Conservation (phyloP, 441 rosid species). For the Populus hybrid region DNA sequence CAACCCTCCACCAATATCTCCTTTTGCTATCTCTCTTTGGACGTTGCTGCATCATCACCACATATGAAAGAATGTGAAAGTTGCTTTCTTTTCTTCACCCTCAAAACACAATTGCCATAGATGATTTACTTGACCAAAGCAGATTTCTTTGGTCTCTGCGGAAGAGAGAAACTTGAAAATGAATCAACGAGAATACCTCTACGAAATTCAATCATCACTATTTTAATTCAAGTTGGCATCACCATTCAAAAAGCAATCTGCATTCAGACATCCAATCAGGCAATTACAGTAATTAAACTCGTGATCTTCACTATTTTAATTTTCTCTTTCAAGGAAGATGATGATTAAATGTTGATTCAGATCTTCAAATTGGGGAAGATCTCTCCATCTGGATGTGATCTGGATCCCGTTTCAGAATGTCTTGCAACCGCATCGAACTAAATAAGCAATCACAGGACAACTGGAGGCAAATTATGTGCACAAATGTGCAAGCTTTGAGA, state of each 20-base stretch:
- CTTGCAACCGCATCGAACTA: not conserved
- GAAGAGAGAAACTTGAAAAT: not conserved
- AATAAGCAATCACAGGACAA: not conserved
- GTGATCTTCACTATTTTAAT: not conserved
- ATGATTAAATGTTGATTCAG: not conserved
- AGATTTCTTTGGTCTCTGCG: not conserved
- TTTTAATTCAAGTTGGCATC: not conserved
- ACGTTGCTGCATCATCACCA: not conserved
- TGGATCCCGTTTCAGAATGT: not conserved
- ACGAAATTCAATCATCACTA: not conserved
- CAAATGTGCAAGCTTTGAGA: not conserved
- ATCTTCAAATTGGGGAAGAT: not conserved
- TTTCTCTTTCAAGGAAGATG: not conserved
- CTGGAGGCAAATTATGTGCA: not conserved
- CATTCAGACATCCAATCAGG: not conserved
- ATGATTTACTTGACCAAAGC: not conserved
- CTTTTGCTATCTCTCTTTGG: slow-evolving; percentile 30
- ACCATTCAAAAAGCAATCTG: not conserved
- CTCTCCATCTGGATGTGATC: not conserved
- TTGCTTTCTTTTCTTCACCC: not conserved
- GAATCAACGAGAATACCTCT: not conserved
- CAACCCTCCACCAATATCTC: slow-evolving; percentile 82
- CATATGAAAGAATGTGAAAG: not conserved
- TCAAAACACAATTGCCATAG: not conserved
- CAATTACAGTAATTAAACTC: not conserved